These are phyloP conservation scores for Gossypium raimondii DNA, from an alignment of 345 rosid genomes.

Conservation along the genomic window DNA sequence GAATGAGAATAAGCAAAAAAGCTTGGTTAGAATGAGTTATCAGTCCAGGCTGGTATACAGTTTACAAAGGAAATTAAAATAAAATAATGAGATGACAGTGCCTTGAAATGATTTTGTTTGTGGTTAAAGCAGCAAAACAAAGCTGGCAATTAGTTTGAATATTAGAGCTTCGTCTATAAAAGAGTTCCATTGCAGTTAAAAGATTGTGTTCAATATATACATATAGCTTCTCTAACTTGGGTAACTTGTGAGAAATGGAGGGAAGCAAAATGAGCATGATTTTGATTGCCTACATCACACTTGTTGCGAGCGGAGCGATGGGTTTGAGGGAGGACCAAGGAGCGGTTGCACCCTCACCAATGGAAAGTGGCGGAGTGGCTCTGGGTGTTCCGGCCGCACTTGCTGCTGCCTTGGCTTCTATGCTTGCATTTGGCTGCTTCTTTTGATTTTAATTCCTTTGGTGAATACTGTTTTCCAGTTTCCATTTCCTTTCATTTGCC, in stretches of 20 bases:
- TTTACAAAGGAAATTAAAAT: neutral
- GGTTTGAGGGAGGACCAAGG: conserved; percentile 25
- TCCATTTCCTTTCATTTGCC: neutral
- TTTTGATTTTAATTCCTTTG: conserved; percentile 18
- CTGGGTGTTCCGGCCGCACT: conserved; percentile 25
- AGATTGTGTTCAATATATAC: neutral
- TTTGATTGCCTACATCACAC: conserved; percentile 22
- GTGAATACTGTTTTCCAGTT: neutral
- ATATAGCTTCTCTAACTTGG: neutral
- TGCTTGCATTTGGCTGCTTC: conserved; percentile 26
- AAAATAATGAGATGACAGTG: conserved; percentile 7
- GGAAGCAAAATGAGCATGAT: conserved; percentile 20
- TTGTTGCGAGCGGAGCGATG: conserved; percentile 1
- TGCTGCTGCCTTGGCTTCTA: conserved; percentile 16
- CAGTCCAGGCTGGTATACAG: conserved; percentile 22
- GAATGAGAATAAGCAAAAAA: neutral
- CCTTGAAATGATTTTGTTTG: conserved; percentile 30
- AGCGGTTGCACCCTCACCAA: conserved; percentile 30
- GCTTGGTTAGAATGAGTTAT: neutral
- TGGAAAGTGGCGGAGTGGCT: conserved; percentile 30
- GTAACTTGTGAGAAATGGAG: conserved; percentile 24
- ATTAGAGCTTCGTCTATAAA: conserved; percentile 13
- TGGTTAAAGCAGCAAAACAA: conserved; percentile 24
- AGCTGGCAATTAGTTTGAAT: conserved; percentile 21
- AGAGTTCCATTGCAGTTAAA: neutral